A percentile compares a stretch with the other conserved stretches of the same genome.
These are phyloP conservation scores for Colletotrichum sp. DNA, from an alignment of 2,329 filamentous ascomycete species.

Conservation along the genomic window DNA sequence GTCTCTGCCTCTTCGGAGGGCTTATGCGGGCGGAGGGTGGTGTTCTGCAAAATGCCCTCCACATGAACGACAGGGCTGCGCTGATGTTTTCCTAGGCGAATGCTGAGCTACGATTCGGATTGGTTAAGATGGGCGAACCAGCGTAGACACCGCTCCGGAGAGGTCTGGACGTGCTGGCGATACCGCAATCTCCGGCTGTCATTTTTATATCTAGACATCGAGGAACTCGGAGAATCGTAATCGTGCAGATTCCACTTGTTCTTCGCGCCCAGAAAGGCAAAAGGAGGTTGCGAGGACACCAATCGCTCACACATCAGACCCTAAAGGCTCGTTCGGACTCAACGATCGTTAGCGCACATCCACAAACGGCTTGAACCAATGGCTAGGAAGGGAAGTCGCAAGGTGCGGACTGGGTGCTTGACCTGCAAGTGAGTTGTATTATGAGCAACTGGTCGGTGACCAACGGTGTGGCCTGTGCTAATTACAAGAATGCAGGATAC, in stretches of 20 bases:
- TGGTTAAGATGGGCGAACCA: not conserved
- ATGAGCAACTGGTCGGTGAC: not conserved
- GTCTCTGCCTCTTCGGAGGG: not conserved
- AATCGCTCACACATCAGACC: not conserved
- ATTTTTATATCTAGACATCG: not conserved
- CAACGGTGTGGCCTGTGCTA: not conserved
- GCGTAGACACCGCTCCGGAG: not conserved
- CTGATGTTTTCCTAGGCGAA: not conserved
- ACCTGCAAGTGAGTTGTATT: slow-evolving; percentile 53
- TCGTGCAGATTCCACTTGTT: not conserved
- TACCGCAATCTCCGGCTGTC: not conserved
- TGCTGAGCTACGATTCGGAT: not conserved
- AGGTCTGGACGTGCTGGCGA: not conserved
- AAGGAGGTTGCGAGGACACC: not conserved
- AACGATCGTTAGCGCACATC: not conserved
- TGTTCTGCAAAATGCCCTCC: not conserved
- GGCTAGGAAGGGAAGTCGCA: slow-evolving; percentile 24
- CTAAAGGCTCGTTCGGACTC: not conserved
- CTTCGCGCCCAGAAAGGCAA: not conserved
- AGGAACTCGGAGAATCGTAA: not conserved
- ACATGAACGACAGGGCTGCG: not conserved
- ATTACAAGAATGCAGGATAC: slow-evolving; percentile 40
- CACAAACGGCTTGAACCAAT: not conserved
- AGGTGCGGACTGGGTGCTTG: slow-evolving; percentile 55
- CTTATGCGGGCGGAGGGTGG: not conserved